These are phyloP conservation scores for Trypanosoma cruzi DNA, from an alignment of 208 protist species.

Conservation along the genomic window DNA sequence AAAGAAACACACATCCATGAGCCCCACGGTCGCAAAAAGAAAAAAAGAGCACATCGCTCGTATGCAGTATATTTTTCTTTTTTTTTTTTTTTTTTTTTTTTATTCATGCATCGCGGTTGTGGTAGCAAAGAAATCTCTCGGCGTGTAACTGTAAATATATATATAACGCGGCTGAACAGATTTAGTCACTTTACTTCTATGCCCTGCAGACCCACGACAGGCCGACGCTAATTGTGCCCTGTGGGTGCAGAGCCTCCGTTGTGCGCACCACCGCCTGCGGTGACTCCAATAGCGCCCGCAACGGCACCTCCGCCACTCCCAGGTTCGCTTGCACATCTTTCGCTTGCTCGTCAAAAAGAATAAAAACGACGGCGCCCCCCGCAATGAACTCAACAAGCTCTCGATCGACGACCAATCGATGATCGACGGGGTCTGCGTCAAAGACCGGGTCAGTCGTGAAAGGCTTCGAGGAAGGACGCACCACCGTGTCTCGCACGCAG, in stretches of 20 bases:
- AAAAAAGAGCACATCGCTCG: not conserved
- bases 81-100: too few species aligned
- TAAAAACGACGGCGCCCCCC: conserved; percentile 70
- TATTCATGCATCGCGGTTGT: not conserved
- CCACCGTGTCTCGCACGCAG: conserved; percentile 76
- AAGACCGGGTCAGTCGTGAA: conserved; percentile 64
- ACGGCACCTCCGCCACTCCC: conserved; percentile 68
- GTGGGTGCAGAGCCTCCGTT: conserved; percentile 67
- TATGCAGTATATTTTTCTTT: not conserved
- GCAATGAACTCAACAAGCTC: conserved; percentile 65
- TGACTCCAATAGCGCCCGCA: conserved; percentile 64
- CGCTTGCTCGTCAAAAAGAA: conserved; percentile 78
- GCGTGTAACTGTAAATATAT: not conserved
- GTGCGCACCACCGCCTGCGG: conserved; percentile 53
- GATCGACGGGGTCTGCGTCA: conserved; percentile 70
- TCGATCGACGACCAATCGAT: conserved; percentile 71
- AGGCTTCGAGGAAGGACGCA: conserved; percentile 41
- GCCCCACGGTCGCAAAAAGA: not conserved
- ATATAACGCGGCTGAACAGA: too few species aligned
- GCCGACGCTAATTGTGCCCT: conserved; percentile 67
- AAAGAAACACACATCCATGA: not conserved
- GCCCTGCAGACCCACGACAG: conserved; percentile 68
- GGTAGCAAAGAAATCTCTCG: not conserved
- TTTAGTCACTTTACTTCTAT: conserved; percentile 25
- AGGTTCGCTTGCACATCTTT: conserved; percentile 68